Evolutionary conservation across 305 asterid genomes (phyloP), one percentile per base, ranked within the genome.

Genomic region (Galium porrigens): DNA sequence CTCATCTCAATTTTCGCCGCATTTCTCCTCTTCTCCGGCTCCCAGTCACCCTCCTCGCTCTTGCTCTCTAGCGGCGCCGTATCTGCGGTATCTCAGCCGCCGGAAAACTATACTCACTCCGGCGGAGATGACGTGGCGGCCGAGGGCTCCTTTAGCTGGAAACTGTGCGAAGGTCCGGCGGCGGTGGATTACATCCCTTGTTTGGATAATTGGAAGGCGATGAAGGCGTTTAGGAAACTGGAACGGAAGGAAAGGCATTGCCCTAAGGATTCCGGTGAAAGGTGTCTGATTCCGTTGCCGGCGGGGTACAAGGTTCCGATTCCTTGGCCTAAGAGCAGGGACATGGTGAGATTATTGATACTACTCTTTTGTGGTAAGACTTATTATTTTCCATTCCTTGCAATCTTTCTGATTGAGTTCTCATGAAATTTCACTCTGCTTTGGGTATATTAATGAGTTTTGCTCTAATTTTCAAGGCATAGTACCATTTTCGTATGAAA

Each of bases 251-350:
- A 90, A 76, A 76, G 97, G 81, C 97, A 90, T 73, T 90, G 96
- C 74, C 96, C 95, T 17, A 70, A 12, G 30, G 30, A 76, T 55
- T 78, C 82, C 53, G 69, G 75, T 73, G 82, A 84, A 10, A 74
- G 85, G 75, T 90, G 97, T 74, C 80, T 90, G 84, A 72, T 82
- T 60, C 96, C 94, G 9, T 74, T 88, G 70, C 95, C 96, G 0
- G 51, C 4, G 5, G 92, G 94, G 57, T 90, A 90, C 77, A 82
- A 70, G 72, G 65, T 66, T 64, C 94, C 94, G 58, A 88, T 90
- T 68, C 81, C 84, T 32, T 90, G 96, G 97, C 97, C 97, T 33
- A 82, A 83, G 85, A 88, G 97, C 79, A 82, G 91, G 88, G 96
- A 90, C 73, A 90, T 83, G 97, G 97, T 90, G 94, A 88, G 96